phyloP scores from a whole-genome alignment of 2,329 filamentous ascomycete genomes.

The Aureobasidium pullulans region DNA sequence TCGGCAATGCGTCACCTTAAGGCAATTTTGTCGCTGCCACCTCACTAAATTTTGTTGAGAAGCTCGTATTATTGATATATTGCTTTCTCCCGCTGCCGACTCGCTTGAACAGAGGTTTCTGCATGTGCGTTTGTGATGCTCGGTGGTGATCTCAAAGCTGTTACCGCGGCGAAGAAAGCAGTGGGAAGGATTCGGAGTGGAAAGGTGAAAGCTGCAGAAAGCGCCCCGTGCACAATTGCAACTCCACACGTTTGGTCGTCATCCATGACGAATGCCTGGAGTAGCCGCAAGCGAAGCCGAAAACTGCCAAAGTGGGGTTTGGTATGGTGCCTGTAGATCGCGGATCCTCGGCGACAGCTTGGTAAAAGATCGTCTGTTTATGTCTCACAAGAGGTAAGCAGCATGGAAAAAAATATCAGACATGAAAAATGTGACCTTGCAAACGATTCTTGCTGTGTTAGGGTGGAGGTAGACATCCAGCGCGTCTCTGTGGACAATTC shows the following conservation, averaged over 20 bases:
- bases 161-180: neutral
- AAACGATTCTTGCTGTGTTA: no score
- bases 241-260: conserved; percentile 2
- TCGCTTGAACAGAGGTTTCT: neutral
- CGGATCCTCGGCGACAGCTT: neutral
- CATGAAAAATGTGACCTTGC: no score
- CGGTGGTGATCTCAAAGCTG: neutral
- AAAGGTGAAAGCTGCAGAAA: neutral
- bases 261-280: conserved; percentile 1
- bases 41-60: neutral
- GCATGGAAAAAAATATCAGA: neutral
- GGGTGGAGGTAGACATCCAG: no score
- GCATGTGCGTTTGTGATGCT: neutral
- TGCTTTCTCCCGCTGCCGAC: neutral
- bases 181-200: neutral
- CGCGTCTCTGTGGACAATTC: no score
- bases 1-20: neutral
- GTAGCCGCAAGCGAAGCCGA: neutral
- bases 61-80: conserved; percentile 10
- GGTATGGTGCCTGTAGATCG: neutral
- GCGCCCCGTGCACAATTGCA: neutral
- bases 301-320: neutral
- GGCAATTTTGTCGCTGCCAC: neutral
- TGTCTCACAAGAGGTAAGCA: neutral
- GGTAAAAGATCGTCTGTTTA: neutral